A percentile compares a stretch with the other conserved stretches of the same genome.
phyloP scores from a whole-genome alignment of 805 yeast species.

The Ogataea methanolica region DNA sequence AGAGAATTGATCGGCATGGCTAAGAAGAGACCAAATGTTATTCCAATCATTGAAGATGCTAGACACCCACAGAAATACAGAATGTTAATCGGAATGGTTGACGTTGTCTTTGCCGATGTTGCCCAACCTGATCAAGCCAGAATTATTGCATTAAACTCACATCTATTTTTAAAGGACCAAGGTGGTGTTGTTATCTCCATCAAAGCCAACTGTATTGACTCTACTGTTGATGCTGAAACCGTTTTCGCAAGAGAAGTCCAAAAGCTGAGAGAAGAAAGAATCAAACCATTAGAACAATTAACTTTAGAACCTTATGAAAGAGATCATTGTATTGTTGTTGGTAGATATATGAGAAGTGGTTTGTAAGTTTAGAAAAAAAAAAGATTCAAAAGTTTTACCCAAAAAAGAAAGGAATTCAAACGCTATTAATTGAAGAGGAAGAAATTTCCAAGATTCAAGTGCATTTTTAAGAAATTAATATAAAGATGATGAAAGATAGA shows the following conservation, averaged over 20 bases:
- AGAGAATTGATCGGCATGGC: slow-evolving; percentile 99
- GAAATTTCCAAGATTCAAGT: too few relatives aligned
- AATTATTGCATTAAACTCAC: slow-evolving; percentile 97
- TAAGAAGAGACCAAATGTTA: slow-evolving; percentile 98
- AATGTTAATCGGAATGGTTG: slow-evolving; percentile 99
- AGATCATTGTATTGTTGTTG: slow-evolving; percentile 99
- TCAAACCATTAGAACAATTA: slow-evolving; percentile 97
- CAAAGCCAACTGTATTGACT: slow-evolving; percentile 99
- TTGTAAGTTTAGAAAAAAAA: slow-evolving; percentile 29
- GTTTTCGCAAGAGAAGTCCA: slow-evolving; percentile 99
- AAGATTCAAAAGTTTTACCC: too few relatives aligned
- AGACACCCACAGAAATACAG: slow-evolving; percentile 99
- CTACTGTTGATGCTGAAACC: slow-evolving; percentile 98
- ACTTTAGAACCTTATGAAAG: slow-evolving; percentile 99
- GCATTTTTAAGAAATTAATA: too few relatives aligned
- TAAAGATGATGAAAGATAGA: not conserved
- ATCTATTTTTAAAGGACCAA: slow-evolving; percentile 94
- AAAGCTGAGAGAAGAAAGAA: slow-evolving; percentile 97
- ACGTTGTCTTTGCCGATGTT: slow-evolving; percentile 97
- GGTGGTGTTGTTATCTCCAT: slow-evolving; percentile 99
- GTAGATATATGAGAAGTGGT: slow-evolving; percentile 92
- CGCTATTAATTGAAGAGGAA: too few relatives aligned
- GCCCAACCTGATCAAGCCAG: slow-evolving; percentile 99
- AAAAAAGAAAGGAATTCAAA: too few relatives aligned
- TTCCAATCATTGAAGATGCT: slow-evolving; percentile 99